Base-by-base conservation (phyloP, 768 basidiomycete genomes). In the Mycena rosella region DNA sequence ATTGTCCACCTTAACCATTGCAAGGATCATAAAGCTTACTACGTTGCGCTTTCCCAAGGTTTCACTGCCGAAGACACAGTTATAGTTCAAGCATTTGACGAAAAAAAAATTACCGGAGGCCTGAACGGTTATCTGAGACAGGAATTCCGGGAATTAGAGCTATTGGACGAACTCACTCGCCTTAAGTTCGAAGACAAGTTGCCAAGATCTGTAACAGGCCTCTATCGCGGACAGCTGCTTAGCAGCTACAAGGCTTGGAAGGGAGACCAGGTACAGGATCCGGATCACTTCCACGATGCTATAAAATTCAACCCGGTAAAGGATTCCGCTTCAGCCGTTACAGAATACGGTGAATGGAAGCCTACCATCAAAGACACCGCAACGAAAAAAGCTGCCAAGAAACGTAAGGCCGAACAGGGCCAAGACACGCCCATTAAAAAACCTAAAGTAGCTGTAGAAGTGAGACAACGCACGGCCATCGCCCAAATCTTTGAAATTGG, bases 121-220 rank as follows among this genome's bases (percentile, higher is more conserved):
- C 24, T 63, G 27, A 24, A 27, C 0, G 61, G 61, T 0, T 26
- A 34, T 10, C 10, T 63, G 1, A 30, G 61, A 36, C 61, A 63
- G 20, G 61, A 63, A 13, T 62, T 62, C 14, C 29, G 60, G n/a
- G 60, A 62, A 24, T 9, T 62, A 9, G 60, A 62, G 26, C 7
- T 54, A 14, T 15, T 63, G 22, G 61, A 63, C 27, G 61, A 63
- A 18, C 53, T 63, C 5, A 63, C 61, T 27, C 54, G 11, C 34
- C 32, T 63, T 18, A 6, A 22, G 11, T 20, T 24, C 6, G 42
- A 54, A 10, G 52, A 27, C 14, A 3, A 10, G 1, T 29, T 63
- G 20, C 53, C 61, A 1, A 22, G 18, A 7, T 1, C 2, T 0
- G 61, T 63, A 22, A 55, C 61, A 26, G 61, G 61, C 0, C 7